Percentiles rank a stretch among this genome's conserved stretches.
Evolutionary conservation across 164 flowering plant genomes (phyloP).

Genomic region (Chloranthus sessilifolius): DNA sequence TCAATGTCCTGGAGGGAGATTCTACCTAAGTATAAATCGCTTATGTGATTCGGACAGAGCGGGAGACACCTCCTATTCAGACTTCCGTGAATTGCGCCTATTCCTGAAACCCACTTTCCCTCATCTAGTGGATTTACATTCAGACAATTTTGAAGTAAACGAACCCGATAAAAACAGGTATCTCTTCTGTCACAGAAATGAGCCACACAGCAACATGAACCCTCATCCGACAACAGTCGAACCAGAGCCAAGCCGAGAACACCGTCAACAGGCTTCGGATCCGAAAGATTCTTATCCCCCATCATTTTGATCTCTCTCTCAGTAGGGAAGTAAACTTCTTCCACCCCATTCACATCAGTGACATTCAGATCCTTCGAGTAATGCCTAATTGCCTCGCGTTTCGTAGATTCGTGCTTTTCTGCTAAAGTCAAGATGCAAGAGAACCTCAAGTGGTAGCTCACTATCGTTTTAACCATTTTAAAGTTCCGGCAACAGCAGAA

Average conservation of each 20-base stretch:
- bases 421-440: constrained; percentile 90
- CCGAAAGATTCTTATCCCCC: constrained; percentile 71
- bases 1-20: constrained; percentile 80
- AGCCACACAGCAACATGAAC: constrained; percentile 47
- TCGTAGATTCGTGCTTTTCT: constrained; percentile 83
- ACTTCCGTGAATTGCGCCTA: constrained; percentile 69
- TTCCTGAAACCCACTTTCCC: constrained; percentile 56
- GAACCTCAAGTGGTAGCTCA: constrained; percentile 80
- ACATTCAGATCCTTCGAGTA: constrained; percentile 78
- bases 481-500: constrained; percentile 90
- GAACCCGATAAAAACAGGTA: constrained; percentile 53
- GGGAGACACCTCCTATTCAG: constrained; percentile 65
- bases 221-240: constrained; percentile 70
- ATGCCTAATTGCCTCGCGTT: constrained; percentile 71
- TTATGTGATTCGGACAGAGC: constrained; percentile 61
- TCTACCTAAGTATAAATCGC: constrained; percentile 56
- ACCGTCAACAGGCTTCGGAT: constrained; percentile 92
- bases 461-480: constrained; percentile 65
- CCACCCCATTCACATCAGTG: constrained; percentile 33
- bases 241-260: constrained; percentile 52
- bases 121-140: constrained; percentile 43
- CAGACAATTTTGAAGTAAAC: constrained; percentile 53
- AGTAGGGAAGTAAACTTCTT: constrained; percentile 67
- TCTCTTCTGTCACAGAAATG: constrained; percentile 68
- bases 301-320: constrained; percentile 83